phyloP scores from a whole-genome alignment of 306 rosid genomes.

The Rosa rugosa region DNA sequence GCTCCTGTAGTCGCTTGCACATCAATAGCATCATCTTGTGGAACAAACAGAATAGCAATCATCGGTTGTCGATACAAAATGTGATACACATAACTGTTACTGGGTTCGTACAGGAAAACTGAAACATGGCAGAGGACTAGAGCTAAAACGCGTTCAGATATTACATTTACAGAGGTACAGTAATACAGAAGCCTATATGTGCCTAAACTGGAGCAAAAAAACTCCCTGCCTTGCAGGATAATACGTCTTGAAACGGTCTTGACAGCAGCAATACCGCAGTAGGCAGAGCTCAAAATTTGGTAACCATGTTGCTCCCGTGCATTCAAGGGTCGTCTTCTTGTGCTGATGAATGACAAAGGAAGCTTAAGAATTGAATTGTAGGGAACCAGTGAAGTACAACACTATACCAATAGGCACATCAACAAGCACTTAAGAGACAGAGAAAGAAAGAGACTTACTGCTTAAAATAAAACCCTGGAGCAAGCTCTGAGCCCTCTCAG shows the following conservation, averaged over 20 bases:
- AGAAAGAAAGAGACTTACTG: slow-evolving; percentile 53
- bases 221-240: not conserved
- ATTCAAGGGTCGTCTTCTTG: slow-evolving; percentile 91
- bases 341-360: slow-evolving; percentile 48
- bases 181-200: slow-evolving; percentile 8
- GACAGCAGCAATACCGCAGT: slow-evolving; percentile 11
- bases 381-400: not conserved
- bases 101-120: slow-evolving; percentile 23
- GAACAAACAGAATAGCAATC: not conserved
- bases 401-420: not conserved
- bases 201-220: slow-evolving; percentile 9
- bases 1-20: not conserved
- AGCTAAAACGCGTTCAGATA: slow-evolving; percentile 18
- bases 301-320: slow-evolving; percentile 5
- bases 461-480: slow-evolving; percentile 96
- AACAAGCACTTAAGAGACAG: not conserved
- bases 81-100: not conserved
- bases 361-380: not conserved
- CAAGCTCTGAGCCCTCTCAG: slow-evolving; percentile 97
- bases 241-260: not conserved
- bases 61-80: slow-evolving; percentile 10
- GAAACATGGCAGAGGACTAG: slow-evolving; percentile 28
- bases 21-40: not conserved
- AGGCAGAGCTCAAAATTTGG: slow-evolving; percentile 25
- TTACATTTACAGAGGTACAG: slow-evolving; percentile 51